These are phyloP conservation scores for Nematocida sp. DNA, from an alignment of 371 early-diverging fungal genomes.

Conservation along the genomic window DNA sequence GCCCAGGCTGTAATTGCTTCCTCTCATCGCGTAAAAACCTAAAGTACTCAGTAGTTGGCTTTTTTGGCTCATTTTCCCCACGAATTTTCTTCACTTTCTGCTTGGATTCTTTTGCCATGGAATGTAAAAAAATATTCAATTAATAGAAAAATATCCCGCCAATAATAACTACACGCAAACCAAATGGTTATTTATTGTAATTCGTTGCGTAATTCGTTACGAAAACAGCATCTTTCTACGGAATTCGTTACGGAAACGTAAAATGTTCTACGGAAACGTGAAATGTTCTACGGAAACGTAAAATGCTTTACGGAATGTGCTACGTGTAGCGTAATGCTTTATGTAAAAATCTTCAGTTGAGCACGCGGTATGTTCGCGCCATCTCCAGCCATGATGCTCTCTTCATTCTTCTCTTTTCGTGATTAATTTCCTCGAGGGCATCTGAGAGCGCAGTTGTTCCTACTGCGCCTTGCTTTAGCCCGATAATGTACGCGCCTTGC, in stretches of 20 bases:
- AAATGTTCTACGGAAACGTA: no score
- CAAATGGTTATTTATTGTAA: neutral
- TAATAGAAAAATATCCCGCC: neutral
- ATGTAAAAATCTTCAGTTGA: no score
- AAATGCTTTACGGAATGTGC: no score
- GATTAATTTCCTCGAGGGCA: slow-evolving; percentile 32
- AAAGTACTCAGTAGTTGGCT: slow-evolving; percentile 64
- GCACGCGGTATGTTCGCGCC: slow-evolving; percentile 48
- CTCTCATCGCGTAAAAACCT: slow-evolving; percentile 61
- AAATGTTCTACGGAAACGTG: no score
- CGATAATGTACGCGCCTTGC: slow-evolving; percentile 9
- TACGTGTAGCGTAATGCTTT: no score
- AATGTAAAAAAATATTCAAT: slow-evolving; percentile 27
- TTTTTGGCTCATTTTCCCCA: slow-evolving; percentile 66
- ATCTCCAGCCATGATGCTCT: slow-evolving; percentile 52
- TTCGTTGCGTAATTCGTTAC: neutral
- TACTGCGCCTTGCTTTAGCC: slow-evolving; percentile 2
- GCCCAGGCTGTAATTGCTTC: slow-evolving; percentile 44
- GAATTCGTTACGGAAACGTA: no score
- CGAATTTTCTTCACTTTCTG: slow-evolving; percentile 59
- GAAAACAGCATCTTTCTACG: no score
- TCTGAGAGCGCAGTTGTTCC: neutral
- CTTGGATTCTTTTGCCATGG: slow-evolving; percentile 35
- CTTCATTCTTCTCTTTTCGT: slow-evolving; percentile 47
- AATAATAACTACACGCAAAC: neutral